Evolutionary conservation across 192 early-diverging fungal genomes (phyloP), one percentile per base, ranked within the genome.

Genomic region (Coemansia sp.): DNA sequence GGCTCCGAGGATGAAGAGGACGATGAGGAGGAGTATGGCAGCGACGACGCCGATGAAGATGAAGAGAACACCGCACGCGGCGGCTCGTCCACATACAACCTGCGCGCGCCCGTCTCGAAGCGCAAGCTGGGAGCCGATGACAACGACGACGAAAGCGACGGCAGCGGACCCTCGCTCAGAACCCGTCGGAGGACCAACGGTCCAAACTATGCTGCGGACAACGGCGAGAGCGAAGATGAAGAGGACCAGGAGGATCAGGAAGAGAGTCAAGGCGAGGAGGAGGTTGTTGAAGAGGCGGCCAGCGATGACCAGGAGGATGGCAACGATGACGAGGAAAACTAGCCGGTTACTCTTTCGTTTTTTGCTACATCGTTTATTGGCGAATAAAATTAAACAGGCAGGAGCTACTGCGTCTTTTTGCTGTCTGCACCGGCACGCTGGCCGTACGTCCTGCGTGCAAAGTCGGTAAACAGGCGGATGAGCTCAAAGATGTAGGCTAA

Each of bases 381-480:
- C n/a, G n/a, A n/a, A n/a, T n/a, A n/a, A n/a, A n/a, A n/a, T n/a
- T n/a, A n/a, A n/a, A n/a, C n/a, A n/a, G n/a, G n/a, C n/a, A n/a
- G n/a, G n/a, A n/a, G n/a, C n/a, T n/a, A 48, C 10, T 28, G 65
- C 11, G 20, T 22, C 57, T 64, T 60, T 58, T 73, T 80, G 22
- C 61, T 66, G 7, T 25, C 56, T 29, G 51, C 14, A 11, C 38
- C 20, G 6, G 52, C 52, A 20, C 58, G 20, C 17, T 32, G 22
- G 16, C 69, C 72, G 25, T 95, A 95, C 14, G 89, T 91, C 60
- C 80, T 85, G 78, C 84, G 85, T 17, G 89, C 87, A 84, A 95
- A 95, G 60, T 89, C 84, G 25, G 91, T 87, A 75, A 95, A 95
- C 63, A 95, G 85, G 56, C 85, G 84, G 60, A 88, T 89, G 22